A percentile compares a stretch with the other conserved stretches of the same genome.
These are phyloP conservation scores for Lactifluus piperatus DNA, from an alignment of 768 basidiomycete genomes.

Conservation along the genomic window DNA sequence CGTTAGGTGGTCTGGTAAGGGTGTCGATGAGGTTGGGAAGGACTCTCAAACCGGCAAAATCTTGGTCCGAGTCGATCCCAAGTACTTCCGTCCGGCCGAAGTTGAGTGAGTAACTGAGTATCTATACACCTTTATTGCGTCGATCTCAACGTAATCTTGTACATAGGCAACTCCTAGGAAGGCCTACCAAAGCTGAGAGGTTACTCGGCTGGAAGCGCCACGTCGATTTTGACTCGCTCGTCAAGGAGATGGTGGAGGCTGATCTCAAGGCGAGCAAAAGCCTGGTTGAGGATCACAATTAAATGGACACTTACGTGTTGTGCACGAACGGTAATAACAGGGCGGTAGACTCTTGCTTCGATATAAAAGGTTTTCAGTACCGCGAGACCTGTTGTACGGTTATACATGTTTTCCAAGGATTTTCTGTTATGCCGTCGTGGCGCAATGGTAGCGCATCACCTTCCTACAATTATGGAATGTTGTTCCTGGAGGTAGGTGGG, in stretches of 20 bases:
- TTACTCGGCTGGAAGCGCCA: constrained; percentile 86
- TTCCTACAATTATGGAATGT: constrained; percentile 22
- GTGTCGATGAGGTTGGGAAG: constrained; percentile 70
- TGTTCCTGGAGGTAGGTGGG: constrained; percentile 22
- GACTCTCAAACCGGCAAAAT: constrained; percentile 59
- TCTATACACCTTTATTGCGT: not conserved
- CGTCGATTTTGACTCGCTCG: constrained; percentile 74
- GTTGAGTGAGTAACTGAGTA: constrained; percentile 65
- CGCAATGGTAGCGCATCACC: constrained; percentile 31
- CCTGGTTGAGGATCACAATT: constrained; percentile 82
- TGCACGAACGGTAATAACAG: not conserved
- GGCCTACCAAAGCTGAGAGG: constrained; percentile 85
- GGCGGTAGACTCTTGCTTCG: not conserved
- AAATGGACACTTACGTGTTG: constrained; percentile 1
- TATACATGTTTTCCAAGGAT: not conserved
- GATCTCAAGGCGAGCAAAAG: constrained; percentile 68
- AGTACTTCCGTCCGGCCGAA: constrained; percentile 93
- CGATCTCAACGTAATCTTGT: not conserved
- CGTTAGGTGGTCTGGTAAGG: constrained; percentile 66
- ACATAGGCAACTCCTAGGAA: constrained; percentile 69
- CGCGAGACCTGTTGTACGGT: not conserved
- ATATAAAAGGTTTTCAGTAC: not conserved
- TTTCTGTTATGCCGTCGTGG: constrained; percentile 24
- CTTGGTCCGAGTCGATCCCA: constrained; percentile 77
- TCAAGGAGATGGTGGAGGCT: constrained; percentile 85